Conservation (phyloP, 2,329 filamentous ascomycete genomes). For the Sarocladiaceae sp. region DNA sequence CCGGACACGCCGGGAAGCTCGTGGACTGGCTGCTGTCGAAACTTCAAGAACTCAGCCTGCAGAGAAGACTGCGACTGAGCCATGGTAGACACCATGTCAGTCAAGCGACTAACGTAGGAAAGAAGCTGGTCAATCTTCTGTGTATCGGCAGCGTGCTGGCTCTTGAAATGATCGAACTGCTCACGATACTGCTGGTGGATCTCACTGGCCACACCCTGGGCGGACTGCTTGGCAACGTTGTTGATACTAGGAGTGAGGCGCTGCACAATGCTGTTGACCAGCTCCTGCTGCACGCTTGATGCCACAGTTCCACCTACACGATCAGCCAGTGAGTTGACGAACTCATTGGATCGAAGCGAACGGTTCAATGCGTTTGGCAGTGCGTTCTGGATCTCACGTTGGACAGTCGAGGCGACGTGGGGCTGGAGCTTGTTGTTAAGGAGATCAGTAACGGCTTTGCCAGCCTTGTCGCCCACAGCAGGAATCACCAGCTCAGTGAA, state of each 20-base stretch:
- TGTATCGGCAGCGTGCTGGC: conserved; percentile 43
- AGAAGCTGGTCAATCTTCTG: conserved; percentile 70
- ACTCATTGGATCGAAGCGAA: conserved; percentile 62
- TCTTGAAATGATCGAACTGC: conserved; percentile 43
- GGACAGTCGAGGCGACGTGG: conserved; percentile 58
- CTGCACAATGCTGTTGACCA: conserved; percentile 54
- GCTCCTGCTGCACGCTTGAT: conserved; percentile 62
- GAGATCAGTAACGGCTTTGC: conserved; percentile 63
- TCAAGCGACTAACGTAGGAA: conserved; percentile 57
- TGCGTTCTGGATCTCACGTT: conserved; percentile 64
- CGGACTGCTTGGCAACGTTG: conserved; percentile 56
- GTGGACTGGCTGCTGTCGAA: conserved; percentile 43
- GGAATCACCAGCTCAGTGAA: conserved; percentile 74
- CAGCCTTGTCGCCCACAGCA: conserved; percentile 60
- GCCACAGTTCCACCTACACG: conserved; percentile 62
- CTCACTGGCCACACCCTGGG: conserved; percentile 61
- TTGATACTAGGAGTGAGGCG: conserved; percentile 62
- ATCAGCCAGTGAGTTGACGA: conserved; percentile 64
- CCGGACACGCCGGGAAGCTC: conserved; percentile 31
- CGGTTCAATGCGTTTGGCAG: conserved; percentile 56
- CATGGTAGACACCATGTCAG: conserved; percentile 65
- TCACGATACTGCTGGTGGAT: conserved; percentile 56
- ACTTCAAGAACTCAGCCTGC: conserved; percentile 56
- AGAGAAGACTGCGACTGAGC: conserved; percentile 61
- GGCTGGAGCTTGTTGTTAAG: conserved; percentile 62